Evolutionary conservation across 495 filamentous ascomycete species (phyloP).

Genomic region (Aspergillus ellipticus): DNA sequence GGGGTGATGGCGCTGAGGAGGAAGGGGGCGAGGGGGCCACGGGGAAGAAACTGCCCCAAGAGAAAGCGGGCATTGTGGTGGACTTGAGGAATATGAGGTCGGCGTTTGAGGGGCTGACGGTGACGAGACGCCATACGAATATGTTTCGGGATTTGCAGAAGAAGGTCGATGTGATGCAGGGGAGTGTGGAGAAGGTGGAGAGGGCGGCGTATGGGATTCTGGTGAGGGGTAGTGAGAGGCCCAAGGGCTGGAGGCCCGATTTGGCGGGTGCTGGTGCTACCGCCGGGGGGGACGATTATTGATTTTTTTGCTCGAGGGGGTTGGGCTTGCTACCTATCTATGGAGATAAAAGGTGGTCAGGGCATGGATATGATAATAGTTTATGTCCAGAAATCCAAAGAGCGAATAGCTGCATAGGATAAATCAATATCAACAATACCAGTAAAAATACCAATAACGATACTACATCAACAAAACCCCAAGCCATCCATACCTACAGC

Average conservation of each 20-base stretch:
- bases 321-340: too few species aligned
- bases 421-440: background rate
- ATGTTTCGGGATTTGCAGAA: slow-evolving; percentile 64
- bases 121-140: slow-evolving; percentile 28
- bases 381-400: background rate
- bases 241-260: slow-evolving; percentile 91
- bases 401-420: background rate
- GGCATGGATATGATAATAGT: too few species aligned
- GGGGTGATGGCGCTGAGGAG: background rate
- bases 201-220: slow-evolving; percentile 79
- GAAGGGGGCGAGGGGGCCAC: slow-evolving; percentile 8
- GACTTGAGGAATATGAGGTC: slow-evolving; percentile 74
- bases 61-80: slow-evolving; percentile 52
- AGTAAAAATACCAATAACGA: background rate
- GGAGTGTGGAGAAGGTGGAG: slow-evolving; percentile 92
- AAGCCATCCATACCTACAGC: too few species aligned
- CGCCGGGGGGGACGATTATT: slow-evolving; percentile 40
- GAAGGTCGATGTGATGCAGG: slow-evolving; percentile 84
- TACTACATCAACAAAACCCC: background rate
- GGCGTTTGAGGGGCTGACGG: slow-evolving; percentile 66
- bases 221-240: slow-evolving; percentile 82
- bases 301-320: slow-evolving; percentile 13
- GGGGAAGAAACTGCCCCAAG: slow-evolving; percentile 10
- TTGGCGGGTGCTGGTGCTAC: slow-evolving; percentile 42
- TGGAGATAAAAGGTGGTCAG: too few species aligned